A percentile compares a stretch with the other conserved stretches of the same genome.
These are phyloP conservation scores for Zancudomyces culisetae DNA, from an alignment of 371 early-diverging fungal species.

Conservation along the genomic window DNA sequence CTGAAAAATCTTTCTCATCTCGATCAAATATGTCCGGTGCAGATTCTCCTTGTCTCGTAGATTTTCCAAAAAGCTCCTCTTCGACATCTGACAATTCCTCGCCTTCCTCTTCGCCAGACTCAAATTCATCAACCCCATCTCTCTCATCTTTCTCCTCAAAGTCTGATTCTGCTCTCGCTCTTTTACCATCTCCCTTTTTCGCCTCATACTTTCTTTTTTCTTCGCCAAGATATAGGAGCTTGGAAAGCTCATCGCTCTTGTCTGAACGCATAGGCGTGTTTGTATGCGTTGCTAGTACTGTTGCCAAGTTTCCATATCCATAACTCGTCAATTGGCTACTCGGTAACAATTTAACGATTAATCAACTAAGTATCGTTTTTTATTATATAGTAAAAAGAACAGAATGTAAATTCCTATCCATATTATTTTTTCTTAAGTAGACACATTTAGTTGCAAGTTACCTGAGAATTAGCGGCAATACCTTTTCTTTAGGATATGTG, in stretches of 20 bases:
- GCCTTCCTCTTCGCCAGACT: slow-evolving; percentile 2
- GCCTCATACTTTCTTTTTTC: background rate
- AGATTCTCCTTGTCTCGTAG: no score
- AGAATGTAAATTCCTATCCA: background rate
- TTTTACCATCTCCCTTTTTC: background rate
- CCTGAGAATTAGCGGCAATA: background rate
- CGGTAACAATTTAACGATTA: no score
- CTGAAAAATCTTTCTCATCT: no score
- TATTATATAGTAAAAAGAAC: background rate
- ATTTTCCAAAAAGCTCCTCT: no score
- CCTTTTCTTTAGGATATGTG: background rate
- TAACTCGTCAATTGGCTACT: slow-evolving; percentile 6
- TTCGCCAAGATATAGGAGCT: background rate
- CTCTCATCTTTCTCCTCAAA: background rate
- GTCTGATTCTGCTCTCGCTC: background rate
- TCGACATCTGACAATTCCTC: background rate
- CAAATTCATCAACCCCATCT: slow-evolving; percentile 2
- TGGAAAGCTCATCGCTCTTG: background rate
- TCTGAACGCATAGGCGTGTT: background rate
- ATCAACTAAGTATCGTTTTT: background rate
- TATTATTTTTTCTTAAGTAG: background rate
- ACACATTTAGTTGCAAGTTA: background rate
- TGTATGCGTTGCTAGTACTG: slow-evolving; percentile 6
- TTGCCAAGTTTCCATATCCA: slow-evolving; percentile 5
- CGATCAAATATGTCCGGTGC: no score